Conservation (phyloP, 1,139 yeast species). For the Nakaseomyces sp. region DNA sequence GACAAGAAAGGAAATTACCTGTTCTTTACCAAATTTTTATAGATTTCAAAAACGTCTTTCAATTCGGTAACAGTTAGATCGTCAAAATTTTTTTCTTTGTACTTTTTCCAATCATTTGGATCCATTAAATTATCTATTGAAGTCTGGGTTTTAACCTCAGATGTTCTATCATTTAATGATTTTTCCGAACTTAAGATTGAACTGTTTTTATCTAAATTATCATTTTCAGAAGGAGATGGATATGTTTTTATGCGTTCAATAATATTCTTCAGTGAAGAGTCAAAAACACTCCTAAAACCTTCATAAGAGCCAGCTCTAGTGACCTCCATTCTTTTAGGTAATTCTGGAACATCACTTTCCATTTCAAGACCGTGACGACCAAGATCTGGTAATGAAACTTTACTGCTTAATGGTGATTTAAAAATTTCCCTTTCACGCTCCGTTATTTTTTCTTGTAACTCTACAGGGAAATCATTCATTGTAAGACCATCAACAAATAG, state of each 20-base stretch:
- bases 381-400: slow-evolving; percentile 14
- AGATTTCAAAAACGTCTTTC: slow-evolving; percentile 25
- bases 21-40: slow-evolving; percentile 19
- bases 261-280: slow-evolving; percentile 25
- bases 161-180: slow-evolving; percentile 1
- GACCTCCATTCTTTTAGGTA: slow-evolving; percentile 10
- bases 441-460: slow-evolving; percentile 14
- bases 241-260: slow-evolving; percentile 26
- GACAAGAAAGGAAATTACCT: not conserved
- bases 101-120: slow-evolving; percentile 17
- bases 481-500: slow-evolving; percentile 44
- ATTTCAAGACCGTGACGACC: slow-evolving; percentile 3
- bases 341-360: slow-evolving; percentile 3
- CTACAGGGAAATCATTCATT: slow-evolving; percentile 35
- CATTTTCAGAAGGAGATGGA: slow-evolving; percentile 10
- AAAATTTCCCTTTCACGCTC: slow-evolving; percentile 14
- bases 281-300: slow-evolving; percentile 24
- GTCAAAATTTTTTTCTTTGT: slow-evolving; percentile 22
- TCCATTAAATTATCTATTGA: slow-evolving; percentile 5
- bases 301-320: slow-evolving; percentile 20
- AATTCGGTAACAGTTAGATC: slow-evolving; percentile 25
- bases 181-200: slow-evolving; percentile 2
- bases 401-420: slow-evolving; percentile 16
- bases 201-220: slow-evolving; percentile 2
- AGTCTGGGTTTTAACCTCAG: not conserved